These are phyloP conservation scores for Quercus lobata DNA, from an alignment of 331 rosid genomes.

Conservation along the genomic window DNA sequence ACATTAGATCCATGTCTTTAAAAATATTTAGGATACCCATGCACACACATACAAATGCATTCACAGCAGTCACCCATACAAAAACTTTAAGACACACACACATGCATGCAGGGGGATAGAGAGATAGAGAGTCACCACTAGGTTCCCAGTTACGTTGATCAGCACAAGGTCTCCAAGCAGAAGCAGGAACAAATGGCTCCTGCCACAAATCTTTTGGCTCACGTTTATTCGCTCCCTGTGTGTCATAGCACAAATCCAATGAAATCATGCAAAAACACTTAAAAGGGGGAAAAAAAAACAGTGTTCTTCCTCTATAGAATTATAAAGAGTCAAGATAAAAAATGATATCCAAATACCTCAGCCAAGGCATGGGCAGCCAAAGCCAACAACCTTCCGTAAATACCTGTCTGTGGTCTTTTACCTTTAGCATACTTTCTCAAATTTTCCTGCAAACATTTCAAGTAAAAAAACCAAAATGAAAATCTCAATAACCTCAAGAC, in stretches of 20 bases:
- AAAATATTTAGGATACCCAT: not conserved
- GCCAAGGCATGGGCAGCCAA: conserved; percentile 97
- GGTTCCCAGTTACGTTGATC: conserved; percentile 77
- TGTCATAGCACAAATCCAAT: conserved; percentile 27
- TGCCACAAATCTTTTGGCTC: conserved; percentile 96
- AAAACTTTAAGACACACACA: not conserved
- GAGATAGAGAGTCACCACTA: conserved; percentile 44
- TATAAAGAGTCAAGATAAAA: not conserved
- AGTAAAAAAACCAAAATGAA: not conserved
- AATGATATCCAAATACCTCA: conserved; percentile 50
- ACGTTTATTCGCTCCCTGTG: conserved; percentile 67
- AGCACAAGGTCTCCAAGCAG: conserved; percentile 92
- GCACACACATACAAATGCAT: not conserved
- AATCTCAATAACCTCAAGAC: conserved; percentile 10
- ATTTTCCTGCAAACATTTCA: conserved; percentile 48
- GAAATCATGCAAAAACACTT: conserved; percentile 5
- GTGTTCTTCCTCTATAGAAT: not conserved
- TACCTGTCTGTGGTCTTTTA: conserved; percentile 50
- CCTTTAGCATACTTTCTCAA: conserved; percentile 45
- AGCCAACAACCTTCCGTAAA: conserved; percentile 73
- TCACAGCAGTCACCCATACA: not conserved
- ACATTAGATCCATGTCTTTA: not conserved
- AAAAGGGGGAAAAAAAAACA: too few relatives aligned
- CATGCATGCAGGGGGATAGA: not conserved
- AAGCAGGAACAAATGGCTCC: conserved; percentile 82